Evolutionary conservation across 73 alveolate genomes (phyloP), one percentile per base, ranked within the genome.

Genomic region (Stentor roeselii): DNA sequence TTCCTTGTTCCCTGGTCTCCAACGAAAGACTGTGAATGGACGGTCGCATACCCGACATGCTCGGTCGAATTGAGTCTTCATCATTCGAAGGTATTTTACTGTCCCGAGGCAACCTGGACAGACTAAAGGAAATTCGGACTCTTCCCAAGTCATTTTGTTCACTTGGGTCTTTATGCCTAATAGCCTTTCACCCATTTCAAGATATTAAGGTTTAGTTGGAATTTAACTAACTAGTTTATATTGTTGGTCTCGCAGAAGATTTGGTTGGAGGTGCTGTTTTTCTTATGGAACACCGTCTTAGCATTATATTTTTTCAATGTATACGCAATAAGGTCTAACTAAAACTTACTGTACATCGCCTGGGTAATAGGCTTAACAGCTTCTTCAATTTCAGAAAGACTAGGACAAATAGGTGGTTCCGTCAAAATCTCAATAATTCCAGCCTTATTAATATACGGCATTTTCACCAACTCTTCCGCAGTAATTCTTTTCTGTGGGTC

Each of bases 11-110:
- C 97, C 99, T 74, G 99, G 99, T 84, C 93, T 97, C 99, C 99
- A 97, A 76, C 98, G 93, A 84, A 97, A 97, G 21, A 95, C 97
- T 11, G 99, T 96, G 90, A 94, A 96, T 3, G 99, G 99, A 80
- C 99, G 93, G 27, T 90, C 87, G 84, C 99, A 97, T 3, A 96
- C 91, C 86, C 95, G 93, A 82, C 99, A 97, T 86, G 96, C 98
- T 74, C 89, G 88, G 59, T 96, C 98, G 87, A 94, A 96, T 78
- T 93, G 91, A 39, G 91, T 91, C 85, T 87, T 93, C 76, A 95
- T 93, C 99, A 97, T 97, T 86, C 99, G 87, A 3, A 96, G 90
- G 87, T 90, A 97, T 50, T 99, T 99, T 86, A 95, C 96, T 61
- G 92, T 95, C 0, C 99, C 99, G 39, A 97, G 90, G 85, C 99